phyloP scores from a whole-genome alignment of 345 rosid genomes.

The Clarkia xantiana region DNA sequence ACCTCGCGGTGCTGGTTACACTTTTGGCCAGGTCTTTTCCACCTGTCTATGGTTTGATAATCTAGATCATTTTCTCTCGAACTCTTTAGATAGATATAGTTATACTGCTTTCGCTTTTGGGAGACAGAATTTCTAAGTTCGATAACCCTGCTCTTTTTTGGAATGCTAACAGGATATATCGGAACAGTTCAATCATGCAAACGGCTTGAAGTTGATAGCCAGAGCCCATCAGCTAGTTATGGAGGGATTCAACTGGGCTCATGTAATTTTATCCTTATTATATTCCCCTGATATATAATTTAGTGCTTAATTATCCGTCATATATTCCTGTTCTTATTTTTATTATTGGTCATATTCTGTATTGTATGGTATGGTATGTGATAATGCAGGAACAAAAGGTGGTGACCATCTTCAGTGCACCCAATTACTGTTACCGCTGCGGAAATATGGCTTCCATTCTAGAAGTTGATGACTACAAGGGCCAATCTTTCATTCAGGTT shows the following conservation, averaged over 20 bases:
- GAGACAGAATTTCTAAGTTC: slow-evolving; percentile 2
- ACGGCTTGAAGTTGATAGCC: slow-evolving; percentile 79
- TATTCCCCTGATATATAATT: slow-evolving; percentile 3
- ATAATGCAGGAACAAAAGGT: slow-evolving; percentile 86
- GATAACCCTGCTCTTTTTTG: slow-evolving; percentile 3
- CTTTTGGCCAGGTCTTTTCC: slow-evolving; percentile 79
- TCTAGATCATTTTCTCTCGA: background rate
- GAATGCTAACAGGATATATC: slow-evolving; percentile 77
- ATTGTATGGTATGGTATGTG: too few relatives aligned
- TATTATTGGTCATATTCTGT: slow-evolving; percentile 1
- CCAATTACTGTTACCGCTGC: slow-evolving; percentile 96
- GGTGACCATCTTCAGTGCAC: slow-evolving; percentile 94
- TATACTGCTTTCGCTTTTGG: background rate
- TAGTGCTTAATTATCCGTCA: background rate
- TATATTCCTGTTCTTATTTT: slow-evolving; percentile 1
- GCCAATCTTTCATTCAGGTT: slow-evolving; percentile 91
- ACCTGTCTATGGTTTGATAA: too few relatives aligned
- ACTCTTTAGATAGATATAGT: background rate
- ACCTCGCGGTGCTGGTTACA: slow-evolving; percentile 97
- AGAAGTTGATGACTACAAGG: slow-evolving; percentile 90
- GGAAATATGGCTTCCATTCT: slow-evolving; percentile 99
- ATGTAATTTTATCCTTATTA: slow-evolving; percentile 28
- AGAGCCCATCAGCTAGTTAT: slow-evolving; percentile 98
- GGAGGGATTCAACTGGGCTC: slow-evolving; percentile 99
- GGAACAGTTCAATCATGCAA: slow-evolving; percentile 89